phyloP scores from a whole-genome alignment of 1,284 basidiomycete species.

The Cerioporus squamosus region DNA sequence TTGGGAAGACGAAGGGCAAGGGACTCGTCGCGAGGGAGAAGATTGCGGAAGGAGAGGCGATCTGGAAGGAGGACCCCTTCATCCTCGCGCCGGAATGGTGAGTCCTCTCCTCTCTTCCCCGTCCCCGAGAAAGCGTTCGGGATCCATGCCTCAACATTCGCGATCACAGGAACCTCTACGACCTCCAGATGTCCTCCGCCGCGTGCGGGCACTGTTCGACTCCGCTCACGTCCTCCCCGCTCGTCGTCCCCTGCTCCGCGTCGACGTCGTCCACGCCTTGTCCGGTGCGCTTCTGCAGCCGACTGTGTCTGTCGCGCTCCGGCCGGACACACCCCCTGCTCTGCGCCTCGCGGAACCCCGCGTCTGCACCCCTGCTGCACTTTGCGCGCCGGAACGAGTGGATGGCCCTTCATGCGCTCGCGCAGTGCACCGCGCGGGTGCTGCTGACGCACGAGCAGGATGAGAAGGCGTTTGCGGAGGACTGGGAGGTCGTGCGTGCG shows the following conservation, averaged over 20 bases:
- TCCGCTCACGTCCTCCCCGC: slow-evolving; percentile 53
- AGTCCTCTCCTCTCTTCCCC: slow-evolving; percentile 19
- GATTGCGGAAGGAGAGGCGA: slow-evolving; percentile 70
- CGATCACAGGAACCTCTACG: slow-evolving; percentile 66
- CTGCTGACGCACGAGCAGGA: slow-evolving; percentile 59
- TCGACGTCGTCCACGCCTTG: slow-evolving; percentile 49
- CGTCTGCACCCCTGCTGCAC: slow-evolving; percentile 59
- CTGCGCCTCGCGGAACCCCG: slow-evolving; percentile 77
- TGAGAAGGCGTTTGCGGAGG: slow-evolving; percentile 43
- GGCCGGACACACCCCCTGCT: slow-evolving; percentile 72
- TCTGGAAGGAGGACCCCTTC: slow-evolving; percentile 87
- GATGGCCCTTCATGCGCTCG: slow-evolving; percentile 78
- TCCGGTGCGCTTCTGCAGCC: slow-evolving; percentile 77
- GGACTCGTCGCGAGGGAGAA: slow-evolving; percentile 76
- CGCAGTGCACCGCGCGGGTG: slow-evolving; percentile 66
- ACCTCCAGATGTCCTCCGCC: slow-evolving; percentile 56
- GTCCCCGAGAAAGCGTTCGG: not conserved
- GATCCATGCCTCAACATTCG: not conserved
- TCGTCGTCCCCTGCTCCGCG: slow-evolving; percentile 55
- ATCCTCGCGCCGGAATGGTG: slow-evolving; percentile 75
- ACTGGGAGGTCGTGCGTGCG: slow-evolving; percentile 54
- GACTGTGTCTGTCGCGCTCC: slow-evolving; percentile 70
- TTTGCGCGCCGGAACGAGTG: slow-evolving; percentile 64
- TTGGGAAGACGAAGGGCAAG: slow-evolving; percentile 78
- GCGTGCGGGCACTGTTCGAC: slow-evolving; percentile 75